phyloP scores from a whole-genome alignment of 2,329 filamentous ascomycete genomes.

The Exophiala sideris region DNA sequence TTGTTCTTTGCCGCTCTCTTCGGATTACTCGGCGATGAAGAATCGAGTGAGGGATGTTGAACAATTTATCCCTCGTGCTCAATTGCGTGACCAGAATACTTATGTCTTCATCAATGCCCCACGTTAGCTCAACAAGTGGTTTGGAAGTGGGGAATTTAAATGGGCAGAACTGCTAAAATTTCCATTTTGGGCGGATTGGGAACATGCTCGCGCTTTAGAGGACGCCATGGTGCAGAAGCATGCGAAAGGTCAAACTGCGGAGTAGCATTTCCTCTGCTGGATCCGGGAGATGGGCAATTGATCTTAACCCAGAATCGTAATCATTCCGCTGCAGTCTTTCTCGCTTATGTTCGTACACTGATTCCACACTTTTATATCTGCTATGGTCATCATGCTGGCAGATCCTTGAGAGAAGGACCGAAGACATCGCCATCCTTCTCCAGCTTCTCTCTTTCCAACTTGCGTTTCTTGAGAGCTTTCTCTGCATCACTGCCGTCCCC shows the following conservation, averaged over 20 bases:
- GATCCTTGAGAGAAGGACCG: slow-evolving; percentile 29
- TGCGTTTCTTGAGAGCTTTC: slow-evolving; percentile 32
- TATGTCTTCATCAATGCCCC: background rate
- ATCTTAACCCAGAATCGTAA: too few species aligned
- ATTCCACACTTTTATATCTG: background rate
- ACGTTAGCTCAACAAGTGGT: background rate
- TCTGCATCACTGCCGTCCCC: slow-evolving; percentile 32
- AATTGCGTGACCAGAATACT: too few species aligned
- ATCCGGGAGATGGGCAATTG: too few species aligned
- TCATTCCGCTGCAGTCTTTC: too few species aligned
- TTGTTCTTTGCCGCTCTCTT: too few species aligned
- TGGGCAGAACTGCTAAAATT: background rate
- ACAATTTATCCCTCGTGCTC: too few species aligned
- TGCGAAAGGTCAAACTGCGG: too few species aligned
- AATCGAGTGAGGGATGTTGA: too few species aligned
- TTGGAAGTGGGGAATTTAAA: background rate
- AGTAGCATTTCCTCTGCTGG: background rate
- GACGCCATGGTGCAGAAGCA: background rate
- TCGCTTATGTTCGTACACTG: too few species aligned
- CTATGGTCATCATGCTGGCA: background rate
- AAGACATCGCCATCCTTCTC: slow-evolving; percentile 34
- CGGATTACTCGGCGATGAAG: too few species aligned
- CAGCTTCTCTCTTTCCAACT: slow-evolving; percentile 29
- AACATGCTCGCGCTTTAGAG: background rate
- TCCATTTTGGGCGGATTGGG: background rate